These are phyloP conservation scores for Umbelopsis sp. DNA, from an alignment of 192 early-diverging fungal species.

Conservation along the genomic window DNA sequence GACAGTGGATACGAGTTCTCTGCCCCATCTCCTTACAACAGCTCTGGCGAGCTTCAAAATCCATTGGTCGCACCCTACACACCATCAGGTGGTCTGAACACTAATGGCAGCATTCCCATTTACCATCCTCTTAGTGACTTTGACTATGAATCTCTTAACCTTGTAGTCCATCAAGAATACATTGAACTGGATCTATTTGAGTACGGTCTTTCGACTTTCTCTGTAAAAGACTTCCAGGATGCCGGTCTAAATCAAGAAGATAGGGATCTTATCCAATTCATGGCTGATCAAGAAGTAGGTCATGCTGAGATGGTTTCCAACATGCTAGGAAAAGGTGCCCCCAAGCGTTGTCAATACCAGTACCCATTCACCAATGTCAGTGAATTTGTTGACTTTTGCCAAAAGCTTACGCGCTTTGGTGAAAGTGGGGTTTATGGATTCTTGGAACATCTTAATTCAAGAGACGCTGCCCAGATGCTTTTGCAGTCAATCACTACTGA, in stretches of 20 bases:
- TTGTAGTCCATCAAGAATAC: slow-evolving; percentile 34
- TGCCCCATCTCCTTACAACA: not conserved
- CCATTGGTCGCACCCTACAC: slow-evolving; percentile 24
- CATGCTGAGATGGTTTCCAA: slow-evolving; percentile 33
- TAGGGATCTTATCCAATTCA: slow-evolving; percentile 33
- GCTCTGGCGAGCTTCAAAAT: not conserved
- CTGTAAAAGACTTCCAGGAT: slow-evolving; percentile 23
- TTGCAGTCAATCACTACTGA: slow-evolving; percentile 36
- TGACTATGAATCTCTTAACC: slow-evolving; percentile 33
- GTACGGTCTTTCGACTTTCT: slow-evolving; percentile 29
- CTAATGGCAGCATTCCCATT: slow-evolving; percentile 14
- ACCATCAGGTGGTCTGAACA: slow-evolving; percentile 29
- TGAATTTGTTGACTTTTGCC: not conserved
- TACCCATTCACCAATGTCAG: not conserved
- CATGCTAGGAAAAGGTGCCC: slow-evolving; percentile 26
- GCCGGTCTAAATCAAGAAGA: slow-evolving; percentile 29
- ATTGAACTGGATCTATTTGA: slow-evolving; percentile 41
- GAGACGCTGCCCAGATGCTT: slow-evolving; percentile 25
- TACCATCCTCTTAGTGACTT: slow-evolving; percentile 39
- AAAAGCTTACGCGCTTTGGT: slow-evolving; percentile 30
- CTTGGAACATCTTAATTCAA: slow-evolving; percentile 34
- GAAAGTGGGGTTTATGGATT: slow-evolving; percentile 39
- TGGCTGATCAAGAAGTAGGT: slow-evolving; percentile 38
- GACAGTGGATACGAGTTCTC: not conserved
- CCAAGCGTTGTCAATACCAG: not conserved